phyloP scores from a whole-genome alignment of 495 filamentous ascomycete species.

The Rusavskia elegans region DNA sequence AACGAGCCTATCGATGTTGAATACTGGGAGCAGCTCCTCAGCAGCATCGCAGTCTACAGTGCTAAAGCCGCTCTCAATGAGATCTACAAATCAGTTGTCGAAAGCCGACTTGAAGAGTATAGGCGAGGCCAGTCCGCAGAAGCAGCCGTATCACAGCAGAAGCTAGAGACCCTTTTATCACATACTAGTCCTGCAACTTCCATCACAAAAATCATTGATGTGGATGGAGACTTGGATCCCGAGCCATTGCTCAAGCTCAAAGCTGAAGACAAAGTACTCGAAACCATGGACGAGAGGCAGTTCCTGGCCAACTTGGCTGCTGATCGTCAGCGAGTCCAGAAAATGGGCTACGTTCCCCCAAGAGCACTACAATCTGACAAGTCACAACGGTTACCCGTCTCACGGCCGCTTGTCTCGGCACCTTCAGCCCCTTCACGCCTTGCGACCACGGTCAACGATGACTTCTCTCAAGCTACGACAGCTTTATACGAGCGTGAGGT shows the following conservation, averaged over 20 bases:
- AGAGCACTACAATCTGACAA: conserved; percentile 37
- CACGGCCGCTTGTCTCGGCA: conserved; percentile 20
- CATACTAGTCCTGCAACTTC: background rate
- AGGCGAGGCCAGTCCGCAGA: conserved; percentile 54
- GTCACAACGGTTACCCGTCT: conserved; percentile 19
- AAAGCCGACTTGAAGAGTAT: conserved; percentile 51
- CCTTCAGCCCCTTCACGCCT: conserved; percentile 50
- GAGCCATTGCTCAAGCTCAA: conserved; percentile 55
- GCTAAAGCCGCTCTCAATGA: conserved; percentile 73
- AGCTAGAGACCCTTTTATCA: conserved; percentile 27
- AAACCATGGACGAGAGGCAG: conserved; percentile 41
- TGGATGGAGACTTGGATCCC: conserved; percentile 37
- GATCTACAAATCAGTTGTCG: conserved; percentile 64
- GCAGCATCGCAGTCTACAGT: conserved; percentile 77
- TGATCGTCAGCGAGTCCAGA: conserved; percentile 48
- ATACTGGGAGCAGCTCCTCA: conserved; percentile 89
- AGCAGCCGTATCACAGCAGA: conserved; percentile 42
- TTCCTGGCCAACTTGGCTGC: conserved; percentile 46
- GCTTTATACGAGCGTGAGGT: conserved; percentile 87
- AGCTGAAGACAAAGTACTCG: conserved; percentile 49
- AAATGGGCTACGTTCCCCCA: conserved; percentile 53
- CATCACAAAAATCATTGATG: background rate
- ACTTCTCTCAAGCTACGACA: conserved; percentile 83
- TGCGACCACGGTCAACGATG: conserved; percentile 57
- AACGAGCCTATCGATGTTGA: conserved; percentile 90